These are phyloP conservation scores for Castanea mollissima DNA, from an alignment of 306 rosid genomes.

Conservation along the genomic window DNA sequence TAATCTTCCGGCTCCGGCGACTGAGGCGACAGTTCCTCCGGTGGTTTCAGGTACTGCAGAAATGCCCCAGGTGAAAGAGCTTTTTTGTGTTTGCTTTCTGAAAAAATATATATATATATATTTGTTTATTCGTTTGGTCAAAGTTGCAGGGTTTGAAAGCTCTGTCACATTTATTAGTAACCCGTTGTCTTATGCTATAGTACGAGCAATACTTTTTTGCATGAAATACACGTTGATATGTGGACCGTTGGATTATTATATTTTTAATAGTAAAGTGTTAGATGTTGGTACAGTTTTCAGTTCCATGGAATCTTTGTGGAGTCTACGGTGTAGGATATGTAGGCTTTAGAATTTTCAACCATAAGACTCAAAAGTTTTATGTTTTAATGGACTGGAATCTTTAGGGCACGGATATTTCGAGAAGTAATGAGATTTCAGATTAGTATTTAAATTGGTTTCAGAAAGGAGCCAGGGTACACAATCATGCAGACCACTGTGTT, in stretches of 20 bases:
- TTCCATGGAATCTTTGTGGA: not conserved
- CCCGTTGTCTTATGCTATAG: conserved; percentile 26
- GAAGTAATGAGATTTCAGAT: not conserved
- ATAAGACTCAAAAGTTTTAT: not conserved
- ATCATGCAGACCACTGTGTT: conserved; percentile 43
- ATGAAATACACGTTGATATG: conserved; percentile 21
- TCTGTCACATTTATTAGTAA: conserved; percentile 52
- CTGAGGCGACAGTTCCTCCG: conserved; percentile 27
- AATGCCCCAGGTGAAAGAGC: conserved; percentile 21
- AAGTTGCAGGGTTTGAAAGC: conserved; percentile 68
- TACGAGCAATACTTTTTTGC: conserved; percentile 24
- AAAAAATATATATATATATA: not conserved
- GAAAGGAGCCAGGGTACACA: conserved; percentile 29
- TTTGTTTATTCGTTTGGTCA: conserved; percentile 44
- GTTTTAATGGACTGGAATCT: conserved; percentile 18
- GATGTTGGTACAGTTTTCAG: no score
- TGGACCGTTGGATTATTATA: not conserved
- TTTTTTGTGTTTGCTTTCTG: not conserved
- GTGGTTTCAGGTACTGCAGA: conserved; percentile 43
- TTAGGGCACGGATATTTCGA: conserved; percentile 43
- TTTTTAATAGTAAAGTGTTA: no score
- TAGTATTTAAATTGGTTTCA: not conserved
- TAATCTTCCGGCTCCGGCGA: not conserved
- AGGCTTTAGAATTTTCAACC: not conserved
- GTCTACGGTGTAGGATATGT: conserved; percentile 11